These are phyloP conservation scores for Thelonectria rubi DNA, from an alignment of 2,329 filamentous ascomycete species.

Conservation along the genomic window DNA sequence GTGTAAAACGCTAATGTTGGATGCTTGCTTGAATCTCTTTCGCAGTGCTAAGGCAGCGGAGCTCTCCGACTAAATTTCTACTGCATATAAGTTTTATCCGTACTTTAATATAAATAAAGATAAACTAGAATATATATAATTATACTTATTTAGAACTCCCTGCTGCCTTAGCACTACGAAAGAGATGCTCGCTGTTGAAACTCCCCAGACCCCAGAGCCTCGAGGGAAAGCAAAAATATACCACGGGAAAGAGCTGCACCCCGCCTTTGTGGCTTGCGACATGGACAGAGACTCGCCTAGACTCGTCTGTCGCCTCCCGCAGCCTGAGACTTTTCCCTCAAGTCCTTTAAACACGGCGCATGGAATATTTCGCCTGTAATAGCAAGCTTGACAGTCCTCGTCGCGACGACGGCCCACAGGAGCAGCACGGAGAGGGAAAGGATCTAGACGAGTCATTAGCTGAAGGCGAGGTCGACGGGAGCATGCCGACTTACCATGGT, in stretches of 20 bases:
- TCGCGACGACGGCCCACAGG: conserved; percentile 54
- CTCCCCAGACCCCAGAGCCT: no score
- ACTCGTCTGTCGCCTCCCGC: conserved; percentile 42
- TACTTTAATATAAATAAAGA: no score
- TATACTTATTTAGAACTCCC: no score
- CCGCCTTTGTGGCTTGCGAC: neutral
- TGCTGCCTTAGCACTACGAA: no score
- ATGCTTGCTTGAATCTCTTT: neutral
- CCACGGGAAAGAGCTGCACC: neutral
- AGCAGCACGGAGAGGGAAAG: conserved; percentile 52
- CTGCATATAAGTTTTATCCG: no score
- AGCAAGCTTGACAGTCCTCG: conserved; percentile 50
- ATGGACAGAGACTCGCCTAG: conserved; percentile 21
- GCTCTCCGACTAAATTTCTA: no score
- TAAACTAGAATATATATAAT: no score
- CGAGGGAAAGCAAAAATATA: neutral
- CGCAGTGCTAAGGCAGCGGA: no score
- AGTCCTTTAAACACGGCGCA: conserved; percentile 54
- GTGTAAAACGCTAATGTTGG: neutral
- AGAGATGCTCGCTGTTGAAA: neutral
- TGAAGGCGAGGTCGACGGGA: neutral
- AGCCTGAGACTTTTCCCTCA: conserved; percentile 46
- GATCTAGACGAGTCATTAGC: conserved; percentile 44
- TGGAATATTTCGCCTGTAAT: conserved; percentile 55
- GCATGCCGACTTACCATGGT: conserved; percentile 45